Percentiles rank a stretch among this genome's conserved stretches.
Evolutionary conservation across 1,139 yeast species (phyloP).

Genomic region (Protomyces pachydermus): DNA sequence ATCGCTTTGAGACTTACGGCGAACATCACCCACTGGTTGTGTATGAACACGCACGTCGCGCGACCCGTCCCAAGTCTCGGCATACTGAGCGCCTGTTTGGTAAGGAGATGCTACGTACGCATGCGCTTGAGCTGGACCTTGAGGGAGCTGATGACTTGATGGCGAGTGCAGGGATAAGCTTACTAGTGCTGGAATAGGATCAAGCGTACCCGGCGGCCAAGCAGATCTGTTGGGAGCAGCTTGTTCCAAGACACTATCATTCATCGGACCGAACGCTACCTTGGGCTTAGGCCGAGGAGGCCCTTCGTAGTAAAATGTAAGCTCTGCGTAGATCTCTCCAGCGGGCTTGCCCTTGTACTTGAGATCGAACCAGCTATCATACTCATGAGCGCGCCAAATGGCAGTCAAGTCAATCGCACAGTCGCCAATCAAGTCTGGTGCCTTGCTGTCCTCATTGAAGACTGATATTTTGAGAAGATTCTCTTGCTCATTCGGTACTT

Average conservation of each 20-base stretch:
- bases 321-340: slow-evolving; percentile 81
- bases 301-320: slow-evolving; percentile 78
- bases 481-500: slow-evolving; percentile 41
- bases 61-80: slow-evolving; percentile 19
- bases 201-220: background rate
- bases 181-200: background rate
- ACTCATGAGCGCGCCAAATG: slow-evolving; percentile 64
- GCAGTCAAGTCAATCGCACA: slow-evolving; percentile 66
- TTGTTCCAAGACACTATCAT: background rate
- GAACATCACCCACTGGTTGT: slow-evolving; percentile 6
- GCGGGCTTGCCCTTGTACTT: slow-evolving; percentile 68
- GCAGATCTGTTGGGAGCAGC: background rate
- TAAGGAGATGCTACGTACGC: background rate
- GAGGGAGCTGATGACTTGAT: background rate
- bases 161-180: background rate
- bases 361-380: slow-evolving; percentile 79
- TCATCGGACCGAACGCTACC: background rate
- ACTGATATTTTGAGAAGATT: slow-evolving; percentile 56
- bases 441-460: slow-evolving; percentile 79
- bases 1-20: slow-evolving; percentile 4
- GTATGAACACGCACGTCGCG: background rate
- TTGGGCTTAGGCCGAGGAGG: slow-evolving; percentile 35
- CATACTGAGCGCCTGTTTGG: slow-evolving; percentile 4
- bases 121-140: background rate
- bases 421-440: slow-evolving; percentile 82